phyloP scores from a whole-genome alignment of 352 stramenopile species.

The Globisporangium emineosum region DNA sequence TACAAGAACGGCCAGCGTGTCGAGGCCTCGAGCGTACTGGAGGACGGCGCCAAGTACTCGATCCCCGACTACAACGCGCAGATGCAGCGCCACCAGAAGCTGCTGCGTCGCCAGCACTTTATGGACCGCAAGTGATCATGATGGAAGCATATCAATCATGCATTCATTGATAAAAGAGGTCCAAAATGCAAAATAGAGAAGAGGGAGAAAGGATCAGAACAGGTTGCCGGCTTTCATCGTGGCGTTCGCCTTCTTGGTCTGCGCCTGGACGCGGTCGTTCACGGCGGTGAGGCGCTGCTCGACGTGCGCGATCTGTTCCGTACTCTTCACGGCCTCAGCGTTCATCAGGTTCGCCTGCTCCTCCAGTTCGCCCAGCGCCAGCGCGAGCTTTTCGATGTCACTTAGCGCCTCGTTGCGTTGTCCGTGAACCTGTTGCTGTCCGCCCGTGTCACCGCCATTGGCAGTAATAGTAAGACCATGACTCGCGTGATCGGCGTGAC shows the following conservation, averaged over 20 bases:
- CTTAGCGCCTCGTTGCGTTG: conserved; percentile 21
- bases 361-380: conserved; percentile 66
- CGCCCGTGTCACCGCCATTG: neutral
- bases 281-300: conserved; percentile 61
- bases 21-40: conserved; percentile 33
- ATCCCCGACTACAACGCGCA: conserved; percentile 65
- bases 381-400: conserved; percentile 60
- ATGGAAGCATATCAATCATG: neutral
- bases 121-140: conserved; percentile 70
- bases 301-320: conserved; percentile 71
- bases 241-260: conserved; percentile 62
- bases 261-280: conserved; percentile 62
- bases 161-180: neutral
- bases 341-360: conserved; percentile 66
- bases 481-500: neutral
- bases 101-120: conserved; percentile 83
- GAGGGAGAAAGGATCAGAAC: conserved; percentile 26
- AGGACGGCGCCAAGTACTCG: conserved; percentile 69
- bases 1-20: conserved; percentile 81
- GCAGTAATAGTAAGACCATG: neutral
- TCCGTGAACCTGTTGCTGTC: neutral
- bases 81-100: conserved; percentile 69
- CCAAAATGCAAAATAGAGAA: conserved; percentile 3
- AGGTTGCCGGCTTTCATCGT: conserved; percentile 37
- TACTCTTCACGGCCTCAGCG: conserved; percentile 59